A percentile compares a stretch with the other conserved stretches of the same genome.
These are phyloP conservation scores for Alloteropsis semialata DNA, from an alignment of 176 grass and related monocot genomes.

Conservation along the genomic window DNA sequence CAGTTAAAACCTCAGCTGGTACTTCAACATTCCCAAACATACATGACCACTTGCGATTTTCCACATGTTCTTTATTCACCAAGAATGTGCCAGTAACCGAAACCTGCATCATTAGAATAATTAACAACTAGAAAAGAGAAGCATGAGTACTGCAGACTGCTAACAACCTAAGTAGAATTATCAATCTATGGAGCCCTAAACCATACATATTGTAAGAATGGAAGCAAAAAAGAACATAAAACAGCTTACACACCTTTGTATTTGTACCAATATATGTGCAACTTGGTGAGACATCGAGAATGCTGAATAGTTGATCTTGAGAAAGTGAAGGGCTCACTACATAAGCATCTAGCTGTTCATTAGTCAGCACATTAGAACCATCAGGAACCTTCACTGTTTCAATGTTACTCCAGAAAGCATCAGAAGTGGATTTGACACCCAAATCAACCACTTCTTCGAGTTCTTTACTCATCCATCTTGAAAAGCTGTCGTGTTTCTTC, in stretches of 20 bases:
- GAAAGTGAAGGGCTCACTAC: slow-evolving; percentile 71
- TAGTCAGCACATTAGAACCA: slow-evolving; percentile 48
- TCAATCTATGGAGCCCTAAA: not conserved
- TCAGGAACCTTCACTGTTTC: slow-evolving; percentile 45
- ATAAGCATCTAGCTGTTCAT: slow-evolving; percentile 62
- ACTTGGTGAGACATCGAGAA: slow-evolving; percentile 73
- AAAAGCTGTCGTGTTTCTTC: slow-evolving; percentile 82
- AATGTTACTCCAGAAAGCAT: slow-evolving; percentile 55
- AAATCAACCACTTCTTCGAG: slow-evolving; percentile 65
- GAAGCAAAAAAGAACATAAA: not conserved
- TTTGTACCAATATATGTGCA: slow-evolving; percentile 52
- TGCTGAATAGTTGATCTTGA: slow-evolving; percentile 79
- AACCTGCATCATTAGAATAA: slow-evolving; percentile 53
- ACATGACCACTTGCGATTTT: slow-evolving; percentile 75
- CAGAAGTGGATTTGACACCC: slow-evolving; percentile 54
- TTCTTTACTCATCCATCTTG: slow-evolving; percentile 90
- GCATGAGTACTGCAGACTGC: not conserved
- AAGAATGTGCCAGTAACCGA: slow-evolving; percentile 77
- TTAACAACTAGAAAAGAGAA: not conserved
- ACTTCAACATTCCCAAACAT: slow-evolving; percentile 96
- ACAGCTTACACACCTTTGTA: slow-evolving; percentile 54
- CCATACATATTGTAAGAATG: not conserved
- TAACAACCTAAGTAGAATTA: slow-evolving; percentile 16
- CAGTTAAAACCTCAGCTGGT: slow-evolving; percentile 67
- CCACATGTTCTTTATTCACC: slow-evolving; percentile 45